These are phyloP conservation scores for Leptodermis oblonga DNA, from an alignment of 257 asterid species.

Conservation along the genomic window DNA sequence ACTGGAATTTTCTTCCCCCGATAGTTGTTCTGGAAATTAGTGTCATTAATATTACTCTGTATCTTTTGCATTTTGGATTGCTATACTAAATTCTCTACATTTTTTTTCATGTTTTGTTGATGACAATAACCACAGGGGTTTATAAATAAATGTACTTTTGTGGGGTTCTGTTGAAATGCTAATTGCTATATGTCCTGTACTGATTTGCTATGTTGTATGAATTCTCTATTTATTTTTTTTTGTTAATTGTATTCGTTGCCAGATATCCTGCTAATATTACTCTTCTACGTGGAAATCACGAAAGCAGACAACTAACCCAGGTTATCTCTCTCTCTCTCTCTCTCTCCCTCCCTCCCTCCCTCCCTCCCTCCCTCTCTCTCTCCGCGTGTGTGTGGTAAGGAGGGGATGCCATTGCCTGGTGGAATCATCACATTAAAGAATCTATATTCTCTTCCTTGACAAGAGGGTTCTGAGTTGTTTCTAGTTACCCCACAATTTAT, in stretches of 20 bases:
- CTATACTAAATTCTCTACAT: neutral
- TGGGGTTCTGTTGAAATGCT: neutral
- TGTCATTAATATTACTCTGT: neutral
- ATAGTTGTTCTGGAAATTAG: neutral
- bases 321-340: constrained; percentile 31
- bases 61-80: neutral
- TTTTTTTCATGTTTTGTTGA: neutral
- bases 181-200: neutral
- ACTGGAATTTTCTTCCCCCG: neutral
- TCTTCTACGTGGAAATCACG: constrained; percentile 96
- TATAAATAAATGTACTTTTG: neutral
- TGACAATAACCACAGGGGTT: neutral
- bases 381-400: no score
- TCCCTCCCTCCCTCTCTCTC: no score
- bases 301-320: constrained; percentile 96
- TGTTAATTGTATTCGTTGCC: constrained; percentile 24
- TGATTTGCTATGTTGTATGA: neutral
- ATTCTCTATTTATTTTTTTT: neutral
- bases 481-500: neutral
- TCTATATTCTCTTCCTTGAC: neutral
- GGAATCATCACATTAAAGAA: neutral
- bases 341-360: neutral
- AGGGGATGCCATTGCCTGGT: no score
- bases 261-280: constrained; percentile 96
- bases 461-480: neutral